A percentile compares a stretch with the other conserved stretches of the same genome.
phyloP scores from a whole-genome alignment of 768 basidiomycete genomes.

The Pholiota conissans region DNA sequence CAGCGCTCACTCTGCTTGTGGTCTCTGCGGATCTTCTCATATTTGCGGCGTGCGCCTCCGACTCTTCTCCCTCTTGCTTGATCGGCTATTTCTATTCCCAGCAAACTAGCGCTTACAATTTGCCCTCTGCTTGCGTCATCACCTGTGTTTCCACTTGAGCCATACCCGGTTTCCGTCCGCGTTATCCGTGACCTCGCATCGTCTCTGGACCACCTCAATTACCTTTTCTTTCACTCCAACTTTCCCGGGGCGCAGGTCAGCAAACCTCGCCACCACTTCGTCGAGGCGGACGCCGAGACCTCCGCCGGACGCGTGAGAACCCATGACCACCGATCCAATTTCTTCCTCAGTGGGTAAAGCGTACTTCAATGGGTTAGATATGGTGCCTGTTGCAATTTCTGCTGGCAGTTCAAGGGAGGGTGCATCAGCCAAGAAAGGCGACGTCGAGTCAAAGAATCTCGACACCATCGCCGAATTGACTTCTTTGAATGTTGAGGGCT shows the following conservation, averaged over 20 bases:
- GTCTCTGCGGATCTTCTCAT: constrained; percentile 11
- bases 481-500: constrained; percentile 59
- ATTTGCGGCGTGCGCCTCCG: neutral
- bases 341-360: constrained; percentile 79
- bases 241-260: constrained; percentile 47
- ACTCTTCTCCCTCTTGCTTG: neutral
- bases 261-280: constrained; percentile 63
- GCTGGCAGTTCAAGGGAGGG: constrained; percentile 46
- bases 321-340: constrained; percentile 65
- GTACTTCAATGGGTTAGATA: constrained; percentile 35
- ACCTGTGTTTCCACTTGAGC: constrained; percentile 57
- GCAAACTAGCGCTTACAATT: constrained; percentile 3
- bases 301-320: constrained; percentile 62
- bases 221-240: constrained; percentile 76
- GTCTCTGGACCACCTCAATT: constrained; percentile 69
- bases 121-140: constrained; percentile 6
- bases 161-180: constrained; percentile 59
- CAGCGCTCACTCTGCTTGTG: constrained; percentile 14
- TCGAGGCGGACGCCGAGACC: constrained; percentile 58
- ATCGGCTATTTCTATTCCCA: constrained; percentile 15
- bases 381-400: constrained; percentile 23
- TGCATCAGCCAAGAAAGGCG: constrained; percentile 43
- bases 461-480: constrained; percentile 58
- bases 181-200: constrained; percentile 61
- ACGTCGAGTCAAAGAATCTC: constrained; percentile 66